These are phyloP conservation scores for Lycium barbarum DNA, from an alignment of 257 asterid species.

Conservation along the genomic window DNA sequence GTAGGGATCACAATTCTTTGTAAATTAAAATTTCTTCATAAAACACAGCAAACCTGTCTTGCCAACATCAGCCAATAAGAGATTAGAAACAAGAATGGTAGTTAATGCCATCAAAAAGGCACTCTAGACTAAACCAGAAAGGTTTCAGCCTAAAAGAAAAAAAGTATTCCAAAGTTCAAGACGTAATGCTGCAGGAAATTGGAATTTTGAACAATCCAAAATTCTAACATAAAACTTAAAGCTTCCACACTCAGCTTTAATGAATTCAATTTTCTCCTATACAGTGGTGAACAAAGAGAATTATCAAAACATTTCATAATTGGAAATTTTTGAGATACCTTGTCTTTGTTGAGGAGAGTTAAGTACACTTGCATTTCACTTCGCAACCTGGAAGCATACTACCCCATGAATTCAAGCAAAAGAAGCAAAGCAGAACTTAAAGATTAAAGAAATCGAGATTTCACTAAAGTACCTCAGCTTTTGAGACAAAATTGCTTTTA, in stretches of 20 bases:
- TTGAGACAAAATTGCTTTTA: constrained; percentile 70
- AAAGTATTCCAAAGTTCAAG: neutral
- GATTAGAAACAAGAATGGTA: neutral
- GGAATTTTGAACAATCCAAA: constrained; percentile 9
- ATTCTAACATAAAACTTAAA: neutral
- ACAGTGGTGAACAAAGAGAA: neutral
- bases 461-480: constrained; percentile 66
- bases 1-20: neutral
- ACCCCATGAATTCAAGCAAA: constrained; percentile 20
- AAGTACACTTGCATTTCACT: constrained; percentile 66
- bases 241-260: constrained; percentile 13
- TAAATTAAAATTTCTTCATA: neutral
- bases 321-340: constrained; percentile 47
- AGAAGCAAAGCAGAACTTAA: constrained; percentile 10
- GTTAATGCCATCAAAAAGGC: constrained; percentile 5
- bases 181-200: neutral
- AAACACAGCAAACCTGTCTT: neutral
- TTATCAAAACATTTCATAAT: constrained; percentile 1
- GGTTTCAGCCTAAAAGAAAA: constrained; percentile 2
- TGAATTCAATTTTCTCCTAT: neutral
- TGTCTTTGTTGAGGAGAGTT: constrained; percentile 48
- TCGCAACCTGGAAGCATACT: constrained; percentile 55
- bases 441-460: constrained; percentile 34
- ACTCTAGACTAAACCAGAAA: constrained; percentile 23
- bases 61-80: neutral